Evolutionary conservation across 2,329 filamentous ascomycete genomes (phyloP).

Genomic region (Blastomyces gilchristii): DNA sequence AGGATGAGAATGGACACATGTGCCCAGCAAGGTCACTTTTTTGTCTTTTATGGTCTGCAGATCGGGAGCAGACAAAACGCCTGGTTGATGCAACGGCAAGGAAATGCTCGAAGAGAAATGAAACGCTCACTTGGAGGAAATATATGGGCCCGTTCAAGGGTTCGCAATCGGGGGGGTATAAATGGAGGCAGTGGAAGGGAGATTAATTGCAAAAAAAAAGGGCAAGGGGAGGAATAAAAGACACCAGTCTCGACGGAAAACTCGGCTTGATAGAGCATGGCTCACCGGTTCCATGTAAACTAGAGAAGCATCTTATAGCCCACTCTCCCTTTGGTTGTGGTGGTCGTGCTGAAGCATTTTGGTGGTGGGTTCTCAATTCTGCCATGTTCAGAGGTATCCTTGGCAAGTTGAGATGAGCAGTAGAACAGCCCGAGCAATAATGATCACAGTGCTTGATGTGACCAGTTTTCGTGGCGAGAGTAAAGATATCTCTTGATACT

Average conservation of each 20-base stretch:
- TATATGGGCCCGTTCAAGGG: conserved; percentile 13
- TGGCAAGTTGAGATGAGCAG: neutral
- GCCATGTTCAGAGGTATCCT: neutral
- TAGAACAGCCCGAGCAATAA: neutral
- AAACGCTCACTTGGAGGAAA: conserved; percentile 14
- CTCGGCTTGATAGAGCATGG: neutral
- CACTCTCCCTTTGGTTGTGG: neutral
- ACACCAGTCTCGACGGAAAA: neutral
- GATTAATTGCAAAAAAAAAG: neutral
- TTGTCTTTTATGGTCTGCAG: conserved; percentile 1
- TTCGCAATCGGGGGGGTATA: conserved; percentile 9
- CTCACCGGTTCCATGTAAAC: neutral
- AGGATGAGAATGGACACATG: conserved; percentile 3
- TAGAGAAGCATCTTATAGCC: neutral
- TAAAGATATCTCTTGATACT: neutral
- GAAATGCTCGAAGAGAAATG: conserved; percentile 9
- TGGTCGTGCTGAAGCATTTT: neutral
- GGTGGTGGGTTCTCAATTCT: neutral
- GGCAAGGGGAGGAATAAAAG: too few relatives aligned
- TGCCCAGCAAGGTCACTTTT: conserved; percentile 7
- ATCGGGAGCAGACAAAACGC: conserved; percentile 12
- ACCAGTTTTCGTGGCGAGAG: neutral
- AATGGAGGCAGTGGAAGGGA: neutral
- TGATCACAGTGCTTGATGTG: neutral
- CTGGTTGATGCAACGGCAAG: conserved; percentile 16